These are phyloP conservation scores for Trichoderma guizhouense DNA, from an alignment of 2,329 filamentous ascomycete genomes.

Conservation along the genomic window DNA sequence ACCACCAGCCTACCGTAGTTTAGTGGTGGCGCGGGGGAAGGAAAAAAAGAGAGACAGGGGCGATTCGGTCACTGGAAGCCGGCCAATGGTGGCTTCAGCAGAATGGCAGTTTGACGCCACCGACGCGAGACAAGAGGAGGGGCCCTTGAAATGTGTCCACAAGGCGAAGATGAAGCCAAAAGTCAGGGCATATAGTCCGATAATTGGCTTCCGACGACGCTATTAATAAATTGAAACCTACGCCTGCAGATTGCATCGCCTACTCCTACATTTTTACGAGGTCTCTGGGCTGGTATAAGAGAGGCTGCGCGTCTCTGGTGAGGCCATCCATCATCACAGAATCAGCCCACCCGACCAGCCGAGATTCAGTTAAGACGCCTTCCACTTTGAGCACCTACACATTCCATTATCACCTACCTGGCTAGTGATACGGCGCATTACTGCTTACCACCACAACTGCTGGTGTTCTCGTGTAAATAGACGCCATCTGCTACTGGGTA, in stretches of 20 bases:
- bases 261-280: background rate
- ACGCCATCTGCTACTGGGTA: background rate
- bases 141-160: conserved; percentile 2
- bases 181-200: background rate
- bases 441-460: background rate
- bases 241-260: background rate
- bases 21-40: conserved; percentile 7
- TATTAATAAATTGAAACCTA: background rate
- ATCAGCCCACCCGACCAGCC: conserved; percentile 15
- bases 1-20: background rate
- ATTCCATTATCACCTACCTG: background rate
- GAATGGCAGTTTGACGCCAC: background rate
- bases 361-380: background rate
- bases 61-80: background rate
- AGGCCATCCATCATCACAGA: conserved; percentile 11
- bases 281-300: background rate
- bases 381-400: conserved; percentile 2
- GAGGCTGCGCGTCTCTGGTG: background rate
- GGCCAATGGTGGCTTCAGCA: background rate
- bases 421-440: background rate
- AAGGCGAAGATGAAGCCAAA: background rate
- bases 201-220: background rate
- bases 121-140: background rate
- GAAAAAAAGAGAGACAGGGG: background rate
- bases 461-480: background rate